A percentile compares a stretch with the other conserved stretches of the same genome.
These are phyloP conservation scores for Termitomyces titanicus DNA, from an alignment of 768 basidiomycete genomes.

Conservation along the genomic window DNA sequence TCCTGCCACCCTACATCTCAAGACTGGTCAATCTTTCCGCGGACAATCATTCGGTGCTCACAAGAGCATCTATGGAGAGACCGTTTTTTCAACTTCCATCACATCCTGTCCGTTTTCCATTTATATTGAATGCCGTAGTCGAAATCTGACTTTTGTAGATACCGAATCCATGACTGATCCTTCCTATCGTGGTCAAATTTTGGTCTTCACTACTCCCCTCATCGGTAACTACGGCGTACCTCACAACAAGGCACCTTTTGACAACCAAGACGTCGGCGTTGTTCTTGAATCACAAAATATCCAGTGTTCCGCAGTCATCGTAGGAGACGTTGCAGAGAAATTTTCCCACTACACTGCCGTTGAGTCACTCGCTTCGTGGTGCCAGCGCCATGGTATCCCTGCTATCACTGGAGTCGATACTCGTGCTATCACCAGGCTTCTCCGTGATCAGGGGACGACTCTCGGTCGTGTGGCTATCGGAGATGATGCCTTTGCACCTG, in stretches of 20 bases:
- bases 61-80: slow-evolving; percentile 89
- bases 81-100: slow-evolving; percentile 98
- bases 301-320: slow-evolving; percentile 90
- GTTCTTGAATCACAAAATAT: slow-evolving; percentile 86
- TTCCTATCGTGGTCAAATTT: slow-evolving; percentile 95
- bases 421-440: slow-evolving; percentile 88
- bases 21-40: slow-evolving; percentile 88
- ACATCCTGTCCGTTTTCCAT: slow-evolving; percentile 75
- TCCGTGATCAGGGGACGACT: slow-evolving; percentile 97
- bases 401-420: slow-evolving; percentile 98
- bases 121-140: neutral
- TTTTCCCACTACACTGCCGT: slow-evolving; percentile 94
- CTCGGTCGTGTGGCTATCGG: slow-evolving; percentile 90
- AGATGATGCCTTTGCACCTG: slow-evolving; percentile 53
- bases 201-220: slow-evolving; percentile 97
- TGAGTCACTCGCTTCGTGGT: slow-evolving; percentile 93
- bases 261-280: slow-evolving; percentile 80
- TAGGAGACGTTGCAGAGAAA: slow-evolving; percentile 91
- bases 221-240: slow-evolving; percentile 99
- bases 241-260: slow-evolving; percentile 63
- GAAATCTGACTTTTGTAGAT: slow-evolving; percentile 46
- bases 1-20: slow-evolving; percentile 88
- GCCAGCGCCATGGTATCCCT: slow-evolving; percentile 82
- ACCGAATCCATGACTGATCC: slow-evolving; percentile 99
- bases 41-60: slow-evolving; percentile 90